Percentiles rank a stretch among this genome's conserved stretches.
Conservation (phyloP, 805 yeast genomes). For the Spathaspora girioi region DNA sequence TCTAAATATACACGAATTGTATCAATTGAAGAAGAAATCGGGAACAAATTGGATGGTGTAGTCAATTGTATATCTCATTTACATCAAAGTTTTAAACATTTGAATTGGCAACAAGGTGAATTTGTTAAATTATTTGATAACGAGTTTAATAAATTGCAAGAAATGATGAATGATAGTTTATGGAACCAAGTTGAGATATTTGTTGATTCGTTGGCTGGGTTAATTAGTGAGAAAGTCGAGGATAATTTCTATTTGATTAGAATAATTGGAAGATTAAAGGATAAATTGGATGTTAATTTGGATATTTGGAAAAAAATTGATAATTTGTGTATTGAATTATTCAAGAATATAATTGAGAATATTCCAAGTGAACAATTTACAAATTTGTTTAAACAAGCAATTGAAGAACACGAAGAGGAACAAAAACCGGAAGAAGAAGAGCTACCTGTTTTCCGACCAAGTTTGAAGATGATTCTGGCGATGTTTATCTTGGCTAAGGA, state of each 20-base stretch:
- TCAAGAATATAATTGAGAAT: neutral
- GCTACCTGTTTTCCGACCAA: slow-evolving; percentile 7
- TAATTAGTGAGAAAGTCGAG: neutral
- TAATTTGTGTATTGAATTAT: neutral
- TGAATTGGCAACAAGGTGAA: slow-evolving; percentile 14
- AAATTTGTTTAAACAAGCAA: neutral
- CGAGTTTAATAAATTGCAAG: slow-evolving; percentile 3
- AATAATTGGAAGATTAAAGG: neutral
- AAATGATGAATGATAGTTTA: slow-evolving; percentile 7
- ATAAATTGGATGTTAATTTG: neutral
- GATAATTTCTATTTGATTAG: slow-evolving; percentile 4
- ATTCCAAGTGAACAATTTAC: slow-evolving; percentile 2
- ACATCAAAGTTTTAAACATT: neutral
- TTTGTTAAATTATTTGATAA: slow-evolving; percentile 6
- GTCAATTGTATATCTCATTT: slow-evolving; percentile 2
- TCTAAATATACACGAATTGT: neutral
- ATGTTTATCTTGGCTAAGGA: slow-evolving; percentile 1
- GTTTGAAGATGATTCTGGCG: slow-evolving; percentile 1
- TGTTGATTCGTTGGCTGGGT: neutral
- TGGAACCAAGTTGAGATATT: slow-evolving; percentile 11
- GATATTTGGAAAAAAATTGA: neutral
- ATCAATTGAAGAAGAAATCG: neutral
- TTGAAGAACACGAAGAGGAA: neutral
- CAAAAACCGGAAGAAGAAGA: neutral
- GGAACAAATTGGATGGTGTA: neutral